Base-by-base conservation (phyloP, 805 yeast species). In the Millerozyma acaciae region DNA sequence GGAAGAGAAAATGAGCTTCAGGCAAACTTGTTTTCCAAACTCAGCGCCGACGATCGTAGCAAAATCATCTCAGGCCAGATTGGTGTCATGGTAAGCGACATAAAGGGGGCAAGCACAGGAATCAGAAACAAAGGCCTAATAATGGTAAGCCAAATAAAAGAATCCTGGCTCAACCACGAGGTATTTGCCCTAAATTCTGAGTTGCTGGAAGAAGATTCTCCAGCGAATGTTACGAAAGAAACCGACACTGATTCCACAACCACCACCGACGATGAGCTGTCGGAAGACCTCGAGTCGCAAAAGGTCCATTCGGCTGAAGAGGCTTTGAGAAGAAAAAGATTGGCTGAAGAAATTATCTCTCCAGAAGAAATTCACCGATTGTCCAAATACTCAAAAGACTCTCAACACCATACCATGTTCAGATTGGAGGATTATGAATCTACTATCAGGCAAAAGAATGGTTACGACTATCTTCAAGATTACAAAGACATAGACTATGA, bases 101-200 rank as follows among this genome's bases (percentile, higher is more conserved):
- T 45, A 7, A 32, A 27, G 27, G 34, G 26, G 15, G 32, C 32
- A 4, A 28, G 32, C 15, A 25, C 24, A 3, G 24, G 16, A 8
- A 28, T 28, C 8, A 28, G 21, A 10, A 23, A 28, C 10, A 6
- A 25, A 3, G 47, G 44, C 9, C 33, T 44, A 23, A 29, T 39
- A 6, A 47, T 45, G 48, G 32, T 40, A 8, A 45, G 48, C 25
- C 43, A 35, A 27, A 36, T 47, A 3, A 24, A 33, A 21, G 25
- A 17, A 14, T 8, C n/a, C 5, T 34, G 28, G 16, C 22, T 44
- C n/a, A 44, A 42, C 28, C 16, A 31, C 15, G 26, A 15, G 9
- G 33, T 33, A 6, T 39, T 16, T 22, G 5, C 19, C 6, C 28
- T 39, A 8, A 23, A 26, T n/a, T n/a, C n/a, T n/a, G n/a, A n/a